Evolutionary conservation across 306 rosid species (phyloP).

Genomic region (Cucumis melo): DNA sequence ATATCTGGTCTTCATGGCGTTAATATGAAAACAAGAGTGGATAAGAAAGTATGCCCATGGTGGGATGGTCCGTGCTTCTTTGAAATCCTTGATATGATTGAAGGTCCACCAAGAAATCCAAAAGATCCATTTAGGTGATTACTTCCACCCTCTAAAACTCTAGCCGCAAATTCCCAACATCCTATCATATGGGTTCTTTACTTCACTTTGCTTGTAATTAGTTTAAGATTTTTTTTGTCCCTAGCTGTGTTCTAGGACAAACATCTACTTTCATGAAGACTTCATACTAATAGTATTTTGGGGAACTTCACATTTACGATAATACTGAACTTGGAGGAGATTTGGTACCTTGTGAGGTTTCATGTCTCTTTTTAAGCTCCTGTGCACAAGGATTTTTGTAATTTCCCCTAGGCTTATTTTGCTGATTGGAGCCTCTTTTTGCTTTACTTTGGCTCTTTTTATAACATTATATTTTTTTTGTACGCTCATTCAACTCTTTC

Average conservation of each 20-base stretch:
- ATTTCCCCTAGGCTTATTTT: neutral
- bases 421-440: neutral
- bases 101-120: conserved; percentile 67
- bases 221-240: neutral
- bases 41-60: conserved; percentile 60
- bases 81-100: conserved; percentile 74
- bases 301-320: neutral
- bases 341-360: neutral
- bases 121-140: conserved; percentile 77
- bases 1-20: conserved; percentile 72
- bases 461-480: neutral
- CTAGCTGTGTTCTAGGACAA: neutral
- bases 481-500: neutral
- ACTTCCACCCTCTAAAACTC: neutral
- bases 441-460: neutral
- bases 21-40: conserved; percentile 64
- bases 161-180: neutral
- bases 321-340: neutral
- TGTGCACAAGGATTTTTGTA: neutral
- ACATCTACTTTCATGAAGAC: neutral
- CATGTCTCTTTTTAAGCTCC: neutral
- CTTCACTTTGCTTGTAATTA: neutral
- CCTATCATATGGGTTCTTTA: neutral
- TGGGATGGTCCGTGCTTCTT: conserved; percentile 89
- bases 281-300: neutral